phyloP scores from a whole-genome alignment of 2,329 filamentous ascomycete species.

The Bipolaris cookei region DNA sequence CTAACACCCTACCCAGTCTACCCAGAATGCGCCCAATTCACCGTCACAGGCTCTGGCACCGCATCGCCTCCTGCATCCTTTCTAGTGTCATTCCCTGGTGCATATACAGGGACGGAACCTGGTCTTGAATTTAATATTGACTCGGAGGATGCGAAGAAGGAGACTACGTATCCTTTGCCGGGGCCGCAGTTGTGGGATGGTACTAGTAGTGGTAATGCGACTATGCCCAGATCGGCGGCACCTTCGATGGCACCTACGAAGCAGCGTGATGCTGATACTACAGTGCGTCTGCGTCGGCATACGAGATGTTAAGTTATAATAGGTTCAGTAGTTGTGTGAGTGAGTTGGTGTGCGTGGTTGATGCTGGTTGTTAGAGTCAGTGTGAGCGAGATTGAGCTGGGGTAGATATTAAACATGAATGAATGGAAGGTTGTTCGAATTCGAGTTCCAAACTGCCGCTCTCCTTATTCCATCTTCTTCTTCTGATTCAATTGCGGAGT shows the following conservation, averaged over 20 bases:
- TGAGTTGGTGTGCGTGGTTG: conserved; percentile 29
- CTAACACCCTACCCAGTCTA: conserved; percentile 54
- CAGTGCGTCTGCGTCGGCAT: too few relatives aligned
- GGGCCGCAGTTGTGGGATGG: conserved; percentile 38
- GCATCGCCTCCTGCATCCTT: conserved; percentile 50
- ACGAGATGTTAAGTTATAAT: conserved; percentile 3
- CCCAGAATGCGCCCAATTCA: conserved; percentile 63
- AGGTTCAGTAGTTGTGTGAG: conserved; percentile 35
- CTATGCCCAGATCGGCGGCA: conserved; percentile 3
- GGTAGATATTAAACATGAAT: neutral
- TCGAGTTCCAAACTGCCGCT: too few relatives aligned
- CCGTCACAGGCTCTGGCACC: conserved; percentile 58
- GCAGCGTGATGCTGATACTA: too few relatives aligned
- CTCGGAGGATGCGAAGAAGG: conserved; percentile 30
- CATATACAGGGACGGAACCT: conserved; percentile 52
- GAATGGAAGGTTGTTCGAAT: neutral
- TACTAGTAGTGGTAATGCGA: conserved; percentile 15
- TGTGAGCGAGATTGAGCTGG: conserved; percentile 16
- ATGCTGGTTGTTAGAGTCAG: conserved; percentile 38
- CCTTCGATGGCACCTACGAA: conserved; percentile 29
- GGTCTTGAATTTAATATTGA: conserved; percentile 51
- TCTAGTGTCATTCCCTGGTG: conserved; percentile 54
- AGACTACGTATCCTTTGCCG: conserved; percentile 36
- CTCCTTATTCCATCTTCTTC: too few relatives aligned
- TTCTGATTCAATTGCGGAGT: neutral